These are phyloP conservation scores for Truncatella angustata DNA, from an alignment of 2,329 filamentous ascomycete species.

Conservation along the genomic window DNA sequence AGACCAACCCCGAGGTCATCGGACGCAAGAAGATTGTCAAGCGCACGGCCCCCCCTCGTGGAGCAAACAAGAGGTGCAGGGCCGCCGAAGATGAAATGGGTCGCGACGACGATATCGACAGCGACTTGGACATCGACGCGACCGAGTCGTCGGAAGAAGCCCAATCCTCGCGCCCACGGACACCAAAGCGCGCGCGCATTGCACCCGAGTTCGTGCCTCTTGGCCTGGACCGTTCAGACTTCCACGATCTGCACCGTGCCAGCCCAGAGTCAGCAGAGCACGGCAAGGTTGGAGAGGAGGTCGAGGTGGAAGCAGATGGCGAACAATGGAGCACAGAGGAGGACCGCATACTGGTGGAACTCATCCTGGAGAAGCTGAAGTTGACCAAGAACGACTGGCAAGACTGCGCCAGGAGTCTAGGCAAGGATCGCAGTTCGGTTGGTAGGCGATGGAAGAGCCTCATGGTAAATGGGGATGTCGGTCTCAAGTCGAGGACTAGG, in stretches of 20 bases:
- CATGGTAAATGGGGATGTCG: slow-evolving; percentile 57
- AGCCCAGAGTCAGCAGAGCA: slow-evolving; percentile 24
- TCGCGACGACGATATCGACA: slow-evolving; percentile 35
- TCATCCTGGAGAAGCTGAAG: slow-evolving; percentile 65
- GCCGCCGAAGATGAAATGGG: slow-evolving; percentile 44
- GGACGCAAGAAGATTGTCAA: slow-evolving; percentile 50
- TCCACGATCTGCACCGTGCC: slow-evolving; percentile 46
- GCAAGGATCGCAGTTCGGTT: slow-evolving; percentile 57
- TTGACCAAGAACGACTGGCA: slow-evolving; percentile 65
- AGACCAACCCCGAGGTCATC: slow-evolving; percentile 28
- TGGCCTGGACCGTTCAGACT: slow-evolving; percentile 58
- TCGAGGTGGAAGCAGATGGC: slow-evolving; percentile 44
- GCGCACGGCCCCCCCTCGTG: slow-evolving; percentile 42
- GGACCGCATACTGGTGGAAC: slow-evolving; percentile 63
- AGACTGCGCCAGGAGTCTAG: slow-evolving; percentile 62
- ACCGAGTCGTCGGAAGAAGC: slow-evolving; percentile 21
- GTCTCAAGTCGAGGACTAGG: slow-evolving; percentile 48
- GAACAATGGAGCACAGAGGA: slow-evolving; percentile 61
- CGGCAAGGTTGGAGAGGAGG: slow-evolving; percentile 34
- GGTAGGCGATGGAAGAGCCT: slow-evolving; percentile 63
- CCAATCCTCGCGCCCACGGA: slow-evolving; percentile 38
- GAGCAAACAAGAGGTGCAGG: slow-evolving; percentile 54
- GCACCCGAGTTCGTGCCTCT: slow-evolving; percentile 60
- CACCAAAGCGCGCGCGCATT: slow-evolving; percentile 59
- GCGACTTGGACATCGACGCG: slow-evolving; percentile 33